Base-by-base conservation (phyloP, 2,329 filamentous ascomycete genomes). In the Ceratocystis albifundus region DNA sequence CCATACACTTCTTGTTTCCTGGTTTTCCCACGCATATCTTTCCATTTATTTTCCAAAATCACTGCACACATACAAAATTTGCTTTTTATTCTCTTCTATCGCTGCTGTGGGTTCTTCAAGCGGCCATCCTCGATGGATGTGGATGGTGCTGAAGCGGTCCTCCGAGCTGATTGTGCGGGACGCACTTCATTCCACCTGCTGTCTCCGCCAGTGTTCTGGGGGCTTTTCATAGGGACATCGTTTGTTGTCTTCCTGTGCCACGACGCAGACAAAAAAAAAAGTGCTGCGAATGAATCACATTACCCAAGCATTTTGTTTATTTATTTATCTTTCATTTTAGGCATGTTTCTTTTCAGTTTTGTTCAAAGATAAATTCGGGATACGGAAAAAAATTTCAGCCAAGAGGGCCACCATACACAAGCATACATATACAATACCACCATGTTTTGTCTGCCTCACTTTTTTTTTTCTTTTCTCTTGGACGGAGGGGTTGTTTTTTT, bases 1-100 rank as follows among this genome's bases (percentile, higher is more conserved):
- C 50, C 36, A 63, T 66, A 66, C 65, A 62, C 45, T 66, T 62
- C 36, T 66, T 66, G 17, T 50, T 22, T 20, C 20, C 55, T n/a
- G 22, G 59, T 45, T 62, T 62, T 46, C 36, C 30, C 36, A 41
- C 53, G 53, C 53, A 57, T 57, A 57, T 57, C 53, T 8, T 30
- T 57, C 4, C 22, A 57, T 28, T 28, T 30, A 28, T 15, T 7
- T 30, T 28, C 22, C 6, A 30, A 57, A 50, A 20, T 41, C 22
- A 57, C 22, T 50, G 25, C 53, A 57, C 53, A 57, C 53, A 57
- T 57, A 57, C 53, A 57, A 57, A 57, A 57, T 45, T 53, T 41
- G 36, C 10, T 41, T 41, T 41, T 41, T 41, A 41, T 41, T 41
- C 36, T 64, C 25, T 53, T 57, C 48, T 20, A 30, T 53, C 36